Evolutionary conservation across 805 yeast genomes (phyloP).

Genomic region (Alloascoidea africana): DNA sequence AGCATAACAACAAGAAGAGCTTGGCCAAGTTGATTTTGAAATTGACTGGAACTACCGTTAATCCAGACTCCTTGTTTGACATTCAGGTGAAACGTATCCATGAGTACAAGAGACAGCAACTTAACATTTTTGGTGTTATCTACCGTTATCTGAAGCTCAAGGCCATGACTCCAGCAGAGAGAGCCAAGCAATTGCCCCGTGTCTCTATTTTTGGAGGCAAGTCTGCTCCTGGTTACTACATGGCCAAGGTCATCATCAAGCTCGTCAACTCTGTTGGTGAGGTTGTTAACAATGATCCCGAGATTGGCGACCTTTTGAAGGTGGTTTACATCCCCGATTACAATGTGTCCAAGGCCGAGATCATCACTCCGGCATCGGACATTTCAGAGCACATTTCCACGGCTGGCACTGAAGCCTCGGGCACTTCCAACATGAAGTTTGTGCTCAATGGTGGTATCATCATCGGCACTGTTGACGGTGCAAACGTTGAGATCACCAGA

Average conservation of each 20-base stretch:
- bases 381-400: conserved; percentile 89
- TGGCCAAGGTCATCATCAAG: conserved; percentile 85
- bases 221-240: conserved; percentile 95
- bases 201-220: conserved; percentile 86
- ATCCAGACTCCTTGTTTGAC: conserved; percentile 68
- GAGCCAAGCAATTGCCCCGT: conserved; percentile 50
- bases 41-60: conserved; percentile 49
- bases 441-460: conserved; percentile 89
- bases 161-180: conserved; percentile 45
- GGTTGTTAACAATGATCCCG: conserved; percentile 66
- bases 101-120: conserved; percentile 90
- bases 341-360: conserved; percentile 88
- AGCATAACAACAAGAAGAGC: conserved; percentile 50
- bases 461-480: conserved; percentile 94
- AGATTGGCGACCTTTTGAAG: conserved; percentile 61
- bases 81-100: conserved; percentile 91
- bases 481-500: conserved; percentile 87
- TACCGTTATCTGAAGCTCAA: conserved; percentile 70
- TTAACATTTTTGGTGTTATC: conserved; percentile 82
- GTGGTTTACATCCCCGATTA: conserved; percentile 86
- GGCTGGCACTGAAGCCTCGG: conserved; percentile 95
- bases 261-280: conserved; percentile 69
- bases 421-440: conserved; percentile 93
- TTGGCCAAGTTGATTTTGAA: conserved; percentile 53
- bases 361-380: conserved; percentile 82